Evolutionary conservation across 1,284 basidiomycete species (phyloP).

Genomic region (Sporisorium iseilematis-ciliati): DNA sequence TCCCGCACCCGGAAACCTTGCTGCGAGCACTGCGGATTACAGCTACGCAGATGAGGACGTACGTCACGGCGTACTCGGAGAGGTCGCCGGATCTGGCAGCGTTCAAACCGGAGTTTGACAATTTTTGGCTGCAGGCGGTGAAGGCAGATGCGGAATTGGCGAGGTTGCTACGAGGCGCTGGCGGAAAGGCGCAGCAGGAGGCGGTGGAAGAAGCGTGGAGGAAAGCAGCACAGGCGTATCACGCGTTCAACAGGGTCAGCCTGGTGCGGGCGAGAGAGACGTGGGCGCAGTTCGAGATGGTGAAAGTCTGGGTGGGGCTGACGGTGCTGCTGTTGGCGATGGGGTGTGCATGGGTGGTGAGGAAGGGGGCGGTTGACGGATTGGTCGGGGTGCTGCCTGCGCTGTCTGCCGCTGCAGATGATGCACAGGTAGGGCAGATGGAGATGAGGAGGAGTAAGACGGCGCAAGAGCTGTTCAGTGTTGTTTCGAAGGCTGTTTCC

Average conservation of each 20-base stretch:
- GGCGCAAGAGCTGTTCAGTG: constrained; percentile 22
- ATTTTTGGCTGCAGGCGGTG: constrained; percentile 48
- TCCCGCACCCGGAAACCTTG: constrained; percentile 72
- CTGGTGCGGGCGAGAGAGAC: constrained; percentile 81
- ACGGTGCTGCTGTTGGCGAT: constrained; percentile 68
- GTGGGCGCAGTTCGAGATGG: constrained; percentile 93
- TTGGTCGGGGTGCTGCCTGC: constrained; percentile 11
- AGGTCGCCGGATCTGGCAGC: constrained; percentile 76
- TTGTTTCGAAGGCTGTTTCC: constrained; percentile 2
- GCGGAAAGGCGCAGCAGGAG: neutral
- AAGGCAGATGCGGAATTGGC: constrained; percentile 53
- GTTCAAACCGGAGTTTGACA: constrained; percentile 63
- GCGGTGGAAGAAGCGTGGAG: constrained; percentile 25
- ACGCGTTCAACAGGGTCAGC: constrained; percentile 76
- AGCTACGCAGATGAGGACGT: constrained; percentile 80
- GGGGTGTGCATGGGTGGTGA: constrained; percentile 22
- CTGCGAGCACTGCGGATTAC: constrained; percentile 80
- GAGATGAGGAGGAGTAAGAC: constrained; percentile 11
- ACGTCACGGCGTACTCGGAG: constrained; percentile 80
- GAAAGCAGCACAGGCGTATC: constrained; percentile 51
- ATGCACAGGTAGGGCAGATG: neutral
- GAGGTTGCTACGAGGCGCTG: neutral
- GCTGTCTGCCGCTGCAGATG: neutral
- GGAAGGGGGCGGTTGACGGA: constrained; percentile 18
- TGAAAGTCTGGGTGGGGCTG: constrained; percentile 79